These are phyloP conservation scores for Iris macrosiphon DNA, from an alignment of 106 monocot species.

Conservation along the genomic window DNA sequence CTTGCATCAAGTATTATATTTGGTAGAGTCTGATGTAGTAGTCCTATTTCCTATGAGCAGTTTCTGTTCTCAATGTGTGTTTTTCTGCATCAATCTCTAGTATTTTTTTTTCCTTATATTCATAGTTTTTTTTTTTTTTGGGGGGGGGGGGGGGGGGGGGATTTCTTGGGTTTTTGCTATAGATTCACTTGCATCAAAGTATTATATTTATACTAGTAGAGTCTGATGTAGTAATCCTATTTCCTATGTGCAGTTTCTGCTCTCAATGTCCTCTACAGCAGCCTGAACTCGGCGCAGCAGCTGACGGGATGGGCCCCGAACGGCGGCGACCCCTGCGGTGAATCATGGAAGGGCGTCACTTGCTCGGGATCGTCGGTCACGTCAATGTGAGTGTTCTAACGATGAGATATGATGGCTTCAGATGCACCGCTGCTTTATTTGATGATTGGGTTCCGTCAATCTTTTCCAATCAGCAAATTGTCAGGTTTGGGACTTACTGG, in stretches of 20 bases:
- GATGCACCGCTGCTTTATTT: background rate
- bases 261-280: slow-evolving; percentile 43
- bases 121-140: background rate
- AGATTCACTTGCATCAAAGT: background rate
- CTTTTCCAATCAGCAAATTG: slow-evolving; percentile 34
- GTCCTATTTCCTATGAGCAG: slow-evolving; percentile 16
- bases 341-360: slow-evolving; percentile 55
- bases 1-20: background rate
- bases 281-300: slow-evolving; percentile 53
- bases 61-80: too few relatives aligned
- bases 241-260: slow-evolving; percentile 27
- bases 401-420: background rate
- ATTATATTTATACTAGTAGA: background rate
- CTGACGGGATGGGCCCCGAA: slow-evolving; percentile 51
- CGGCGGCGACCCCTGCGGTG: slow-evolving; percentile 57
- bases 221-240: background rate
- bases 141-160: too few relatives aligned
- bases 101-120: too few relatives aligned
- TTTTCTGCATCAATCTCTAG: background rate
- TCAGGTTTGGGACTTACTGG: slow-evolving; percentile 43
- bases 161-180: background rate
- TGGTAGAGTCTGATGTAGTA: background rate
- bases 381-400: slow-evolving; percentile 31
- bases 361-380: slow-evolving; percentile 61
- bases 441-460: background rate